Evolutionary conservation across 306 rosid genomes (phyloP), one percentile per base, ranked within the genome.

Genomic region (Benincasa hispida): DNA sequence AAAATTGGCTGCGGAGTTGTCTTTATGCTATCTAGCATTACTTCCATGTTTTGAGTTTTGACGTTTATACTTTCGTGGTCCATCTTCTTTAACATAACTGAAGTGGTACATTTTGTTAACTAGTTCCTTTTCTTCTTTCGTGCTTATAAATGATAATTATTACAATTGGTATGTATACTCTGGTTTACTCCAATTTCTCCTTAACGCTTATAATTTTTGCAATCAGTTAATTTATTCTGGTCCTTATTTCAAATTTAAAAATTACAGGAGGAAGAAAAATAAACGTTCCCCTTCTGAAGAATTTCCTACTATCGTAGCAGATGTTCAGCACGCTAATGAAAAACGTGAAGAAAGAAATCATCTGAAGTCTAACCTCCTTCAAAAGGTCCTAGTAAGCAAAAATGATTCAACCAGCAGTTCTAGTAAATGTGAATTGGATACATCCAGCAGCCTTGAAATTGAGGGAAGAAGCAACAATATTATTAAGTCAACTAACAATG

Each of bases 261-360:
- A 24, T 83, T 50, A 51, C 83, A 92, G 98, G 85, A 82, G 81
- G 87, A 92, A 92, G 91, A 90, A 84, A 88, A 90, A 47, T 80
- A 92, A 86, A 80, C 79, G 79, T 80, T 82, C 85, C 72, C 68
- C 84, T n/a, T 1, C 76, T 0, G 85, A 83, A 68, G 86, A 84
- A 80, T 69, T 79, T 82, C 67, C 78, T 19, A 81, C 76, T 82
- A 79, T 62, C 78, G 60, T 84, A 0, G 82, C 76, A 76, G 90
- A 55, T 65, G 80, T 32, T 76, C 88, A 60, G 45, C 50, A 59
- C 7, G 24, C 74, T 66, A 68, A 60, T 73, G 67, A 68, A 13
- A 83, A 83, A 65, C 82, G 84, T 58, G 85, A 83, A 53, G 83
- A 68, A 82, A 82, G 79, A 78, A 76, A 81, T 74, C 79, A 77